Evolutionary conservation across 768 basidiomycete species (phyloP), one percentile per base, ranked within the genome.

Genomic region (Chalciporus piperatus): DNA sequence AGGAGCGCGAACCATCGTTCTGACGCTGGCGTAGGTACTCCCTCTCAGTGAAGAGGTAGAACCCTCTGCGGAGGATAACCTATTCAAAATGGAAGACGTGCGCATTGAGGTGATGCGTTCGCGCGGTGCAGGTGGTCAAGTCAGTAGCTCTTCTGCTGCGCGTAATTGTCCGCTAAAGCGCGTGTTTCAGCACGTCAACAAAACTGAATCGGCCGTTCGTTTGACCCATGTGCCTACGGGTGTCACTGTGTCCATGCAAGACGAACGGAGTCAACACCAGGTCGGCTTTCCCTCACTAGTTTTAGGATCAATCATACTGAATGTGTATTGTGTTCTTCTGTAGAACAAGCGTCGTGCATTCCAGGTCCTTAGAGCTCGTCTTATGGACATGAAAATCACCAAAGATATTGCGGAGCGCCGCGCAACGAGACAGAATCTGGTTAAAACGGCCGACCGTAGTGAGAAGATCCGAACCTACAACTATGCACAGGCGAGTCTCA

Each of bases 401-500:
- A 78, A 77, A 37, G 89, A 95, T 4, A 79, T 87, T 40, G 81
- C 81, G 6, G 79, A 82, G 50, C 81, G 85, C 6, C 83, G 93
- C 17, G 82, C 82, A 0, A 78, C 79, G 3, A 77, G 93, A 12
- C 76, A 82, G 30, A 84, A 73, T 54, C 84, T 98, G 3, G 85
- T 98, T 9, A 81, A 83, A 39, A 84, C 86, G 0, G 85, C 85
- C 2, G 93, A 95, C 63, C 75, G 97, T 19, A 92, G 91, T 59
- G 94, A 98, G 63, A 98, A 98, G 67, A 89, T 98, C 51, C 75
- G 97, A 54, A 98, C 97, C 4, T 98, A 98, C 70, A 98, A 97
- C 61, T 95, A 86, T 67, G 82, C 92, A 1, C 93, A 94, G 76
- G 92, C 80, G 44, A 35, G 55, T 48, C 7, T 7, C 19, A 48